These are phyloP conservation scores for Eleusine coracana DNA, from an alignment of 176 grass and related monocot species.

Conservation along the genomic window DNA sequence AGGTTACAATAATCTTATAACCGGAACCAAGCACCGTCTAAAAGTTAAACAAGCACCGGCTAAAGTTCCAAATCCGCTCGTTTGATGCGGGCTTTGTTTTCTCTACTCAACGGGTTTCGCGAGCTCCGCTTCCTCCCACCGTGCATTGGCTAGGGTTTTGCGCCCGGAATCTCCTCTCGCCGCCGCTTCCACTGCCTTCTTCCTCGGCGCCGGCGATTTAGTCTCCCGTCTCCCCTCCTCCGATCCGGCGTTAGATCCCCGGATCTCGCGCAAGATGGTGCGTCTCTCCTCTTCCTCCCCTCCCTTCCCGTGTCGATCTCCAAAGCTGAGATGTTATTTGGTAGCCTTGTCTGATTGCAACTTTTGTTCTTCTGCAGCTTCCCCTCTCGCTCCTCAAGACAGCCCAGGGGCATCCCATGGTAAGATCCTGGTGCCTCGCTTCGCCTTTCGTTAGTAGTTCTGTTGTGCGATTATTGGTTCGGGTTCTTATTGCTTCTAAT, in stretches of 20 bases:
- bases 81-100: too few relatives aligned
- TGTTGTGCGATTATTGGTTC: not conserved
- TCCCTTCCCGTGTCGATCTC: slow-evolving; percentile 23
- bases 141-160: not conserved
- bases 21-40: too few relatives aligned
- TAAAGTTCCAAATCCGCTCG: too few relatives aligned
- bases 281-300: not conserved
- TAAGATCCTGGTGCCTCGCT: slow-evolving; percentile 35
- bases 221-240: not conserved
- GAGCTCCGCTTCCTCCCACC: too few relatives aligned
- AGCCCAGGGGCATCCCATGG: slow-evolving; percentile 99
- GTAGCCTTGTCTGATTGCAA: slow-evolving; percentile 35
- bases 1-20: too few relatives aligned
- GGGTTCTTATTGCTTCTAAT: slow-evolving; percentile 14
- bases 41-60: too few relatives aligned
- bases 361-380: slow-evolving; percentile 59
- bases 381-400: slow-evolving; percentile 98
- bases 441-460: not conserved
- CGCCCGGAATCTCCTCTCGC: not conserved
- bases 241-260: not conserved
- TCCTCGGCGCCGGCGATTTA: slow-evolving; percentile 1
- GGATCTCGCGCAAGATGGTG: slow-evolving; percentile 53
- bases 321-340: slow-evolving; percentile 7
- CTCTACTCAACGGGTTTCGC: too few relatives aligned
- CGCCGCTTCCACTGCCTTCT: not conserved